Conservation (phyloP, 2,329 filamentous ascomycete species). For the Ceratocystis cubensis region DNA sequence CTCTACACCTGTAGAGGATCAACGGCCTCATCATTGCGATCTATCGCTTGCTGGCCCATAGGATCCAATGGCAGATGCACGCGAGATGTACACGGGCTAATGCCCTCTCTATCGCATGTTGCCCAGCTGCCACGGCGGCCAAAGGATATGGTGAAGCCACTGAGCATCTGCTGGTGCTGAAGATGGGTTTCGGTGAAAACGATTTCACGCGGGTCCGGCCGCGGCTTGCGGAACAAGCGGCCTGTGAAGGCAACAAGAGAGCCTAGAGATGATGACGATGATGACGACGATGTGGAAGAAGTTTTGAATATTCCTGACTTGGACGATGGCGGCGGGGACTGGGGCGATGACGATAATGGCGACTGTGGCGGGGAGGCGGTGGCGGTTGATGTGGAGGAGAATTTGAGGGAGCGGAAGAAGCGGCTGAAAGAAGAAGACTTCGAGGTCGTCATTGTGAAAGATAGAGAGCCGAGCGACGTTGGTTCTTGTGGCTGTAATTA, state of each 20-base stretch:
- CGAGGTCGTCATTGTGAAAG: conserved; percentile 13
- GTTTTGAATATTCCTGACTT: conserved; percentile 9
- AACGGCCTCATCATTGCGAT: background rate
- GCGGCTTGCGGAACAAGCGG: conserved; percentile 16
- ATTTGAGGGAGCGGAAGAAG: conserved; percentile 15
- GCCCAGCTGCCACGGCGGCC: conserved; percentile 27
- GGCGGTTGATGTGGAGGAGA: conserved; percentile 15
- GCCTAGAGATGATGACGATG: conserved; percentile 12
- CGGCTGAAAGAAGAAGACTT: conserved; percentile 13
- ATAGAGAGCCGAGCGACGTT: background rate
- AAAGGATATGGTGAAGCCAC: conserved; percentile 36
- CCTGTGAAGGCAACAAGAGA: conserved; percentile 11
- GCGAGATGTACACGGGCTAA: conserved; percentile 20
- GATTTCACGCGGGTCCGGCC: conserved; percentile 33
- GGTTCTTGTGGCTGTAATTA: background rate
- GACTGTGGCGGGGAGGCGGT: conserved; percentile 4
- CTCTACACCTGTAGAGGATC: background rate
- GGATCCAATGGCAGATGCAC: background rate
- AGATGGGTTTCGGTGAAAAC: conserved; percentile 36
- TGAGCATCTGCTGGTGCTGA: conserved; percentile 36
- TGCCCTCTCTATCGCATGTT: conserved; percentile 17
- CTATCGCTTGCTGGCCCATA: background rate
- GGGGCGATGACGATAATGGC: background rate
- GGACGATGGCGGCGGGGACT: background rate
- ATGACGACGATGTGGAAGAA: conserved; percentile 3